Conservation (phyloP, 2,329 filamentous ascomycete species). For the Penicillium hesseltinei region DNA sequence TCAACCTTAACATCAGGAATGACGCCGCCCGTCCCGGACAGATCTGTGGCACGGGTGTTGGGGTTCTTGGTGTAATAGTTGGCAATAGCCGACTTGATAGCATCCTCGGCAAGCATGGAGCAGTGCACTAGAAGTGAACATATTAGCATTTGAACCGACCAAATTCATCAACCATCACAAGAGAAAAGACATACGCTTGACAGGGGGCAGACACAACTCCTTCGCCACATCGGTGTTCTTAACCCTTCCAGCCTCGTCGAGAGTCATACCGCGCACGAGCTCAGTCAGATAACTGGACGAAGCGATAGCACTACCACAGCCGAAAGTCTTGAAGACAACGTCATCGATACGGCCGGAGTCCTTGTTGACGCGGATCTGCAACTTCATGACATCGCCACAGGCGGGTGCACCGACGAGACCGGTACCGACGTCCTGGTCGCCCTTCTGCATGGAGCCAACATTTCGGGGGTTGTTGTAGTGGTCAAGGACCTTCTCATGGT, state of each 20-base stretch:
- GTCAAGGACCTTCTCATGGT: conserved; percentile 74
- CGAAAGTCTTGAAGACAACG: conserved; percentile 98
- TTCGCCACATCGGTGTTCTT: conserved; percentile 98
- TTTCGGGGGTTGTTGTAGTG: conserved; percentile 79
- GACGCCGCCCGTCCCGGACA: conserved; percentile 70
- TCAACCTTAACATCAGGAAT: conserved; percentile 59
- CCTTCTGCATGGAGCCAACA: conserved; percentile 76
- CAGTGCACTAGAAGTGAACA: conserved; percentile 65
- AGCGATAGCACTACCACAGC: conserved; percentile 91
- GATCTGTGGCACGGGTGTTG: conserved; percentile 67
- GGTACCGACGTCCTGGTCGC: conserved; percentile 78
- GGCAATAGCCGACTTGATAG: conserved; percentile 86
- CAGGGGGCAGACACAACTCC: conserved; percentile 87
- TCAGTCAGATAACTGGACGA: conserved; percentile 93
- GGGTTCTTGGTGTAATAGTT: conserved; percentile 93
- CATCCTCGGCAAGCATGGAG: conserved; percentile 89
- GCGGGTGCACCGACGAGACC: conserved; percentile 89
- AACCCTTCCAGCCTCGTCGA: conserved; percentile 89
- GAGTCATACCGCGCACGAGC: conserved; percentile 89
- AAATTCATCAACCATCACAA: neutral
- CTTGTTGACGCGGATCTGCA: conserved; percentile 89
- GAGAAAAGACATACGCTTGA: conserved; percentile 66
- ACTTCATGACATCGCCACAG: conserved; percentile 90
- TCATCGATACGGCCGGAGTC: conserved; percentile 84
- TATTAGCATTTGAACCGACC: conserved; percentile 7